Base-by-base conservation (phyloP, 2,329 filamentous ascomycete genomes). In the Neoascochyta sp. region DNA sequence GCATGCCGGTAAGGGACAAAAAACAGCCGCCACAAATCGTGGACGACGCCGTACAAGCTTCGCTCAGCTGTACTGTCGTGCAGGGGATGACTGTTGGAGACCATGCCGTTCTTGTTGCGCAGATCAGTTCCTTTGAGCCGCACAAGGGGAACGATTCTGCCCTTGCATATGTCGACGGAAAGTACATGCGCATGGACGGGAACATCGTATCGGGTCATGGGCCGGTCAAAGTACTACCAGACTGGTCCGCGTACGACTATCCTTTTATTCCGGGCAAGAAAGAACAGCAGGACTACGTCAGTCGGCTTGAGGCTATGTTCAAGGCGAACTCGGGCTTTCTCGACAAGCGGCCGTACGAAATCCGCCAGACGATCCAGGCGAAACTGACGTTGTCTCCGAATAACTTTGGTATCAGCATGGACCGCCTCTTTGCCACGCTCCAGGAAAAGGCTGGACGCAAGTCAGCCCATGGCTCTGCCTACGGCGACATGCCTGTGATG, bases 91-190 rank as follows among this genome's bases (percentile, higher is more conserved):
- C 48, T 7, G 59, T 73, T 20, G 66, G 57, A 3, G 70, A 74
- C 40, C 70, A 74, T 41, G 50, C 67, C 17, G 60, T 74, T 13
- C 55, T 68, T 1, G 60, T 73, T 29, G 70, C 67, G n/a, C 54
- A 61, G 26, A 60, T 73, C 11, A 34, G 37, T 6, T 34, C 24
- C 7, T 20, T 56, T 14, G 32, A 39, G 6, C 16, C 22, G 2
- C 41, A 16, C 12, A 13, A 11, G 9, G 14, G 16, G 3, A 25
- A 30, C 3, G 24, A 25, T 4, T 27, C 39, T 11, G 45, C 50
- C 4, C 36, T 62, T 2, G 24, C 48, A 4, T 62, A 62, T 27
- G 43, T 56, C 10, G 34, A 58, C 13, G 53, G 58, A 16, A 29
- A 29, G 3, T 60, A 53, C 19, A 45, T 45, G 20, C 27, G 25